Evolutionary conservation across 148 eudicot species (phyloP).

Genomic region (Chenopodium suecicum): DNA sequence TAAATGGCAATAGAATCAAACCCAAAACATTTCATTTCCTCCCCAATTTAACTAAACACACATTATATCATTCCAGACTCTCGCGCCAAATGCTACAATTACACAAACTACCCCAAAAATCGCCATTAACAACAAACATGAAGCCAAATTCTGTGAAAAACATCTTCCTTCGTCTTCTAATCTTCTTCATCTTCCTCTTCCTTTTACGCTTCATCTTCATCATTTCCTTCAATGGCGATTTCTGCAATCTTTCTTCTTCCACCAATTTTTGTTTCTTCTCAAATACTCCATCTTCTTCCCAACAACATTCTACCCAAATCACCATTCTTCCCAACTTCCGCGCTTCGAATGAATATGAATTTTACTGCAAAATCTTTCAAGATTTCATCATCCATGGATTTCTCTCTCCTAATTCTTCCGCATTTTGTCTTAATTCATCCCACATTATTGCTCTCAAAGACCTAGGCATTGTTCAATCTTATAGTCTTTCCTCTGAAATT

Average conservation of each 20-base stretch:
- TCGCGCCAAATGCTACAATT: neutral
- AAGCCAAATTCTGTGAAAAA: neutral
- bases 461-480: conserved; percentile 1
- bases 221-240: conserved; percentile 2
- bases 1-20: too few relatives aligned
- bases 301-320: neutral
- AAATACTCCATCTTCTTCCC: neutral
- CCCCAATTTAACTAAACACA: too few relatives aligned
- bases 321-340: neutral
- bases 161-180: conserved; percentile 10
- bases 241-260: conserved; percentile 14
- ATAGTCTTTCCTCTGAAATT: neutral
- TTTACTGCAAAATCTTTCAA: conserved; percentile 57
- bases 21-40: too few relatives aligned
- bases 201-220: neutral
- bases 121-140: neutral
- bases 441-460: conserved; percentile 26
- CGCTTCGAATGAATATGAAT: conserved; percentile 26
- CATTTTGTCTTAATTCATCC: neutral
- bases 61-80: neutral
- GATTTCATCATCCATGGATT: conserved; percentile 54
- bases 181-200: conserved; percentile 5
- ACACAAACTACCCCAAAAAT: conserved; percentile 1
- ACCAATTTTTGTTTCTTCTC: conserved; percentile 68
- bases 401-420: conserved; percentile 37